Evolutionary conservation across 139 green algal species (phyloP).

Genomic region (Auxenochlorella pyrenoidosa): DNA sequence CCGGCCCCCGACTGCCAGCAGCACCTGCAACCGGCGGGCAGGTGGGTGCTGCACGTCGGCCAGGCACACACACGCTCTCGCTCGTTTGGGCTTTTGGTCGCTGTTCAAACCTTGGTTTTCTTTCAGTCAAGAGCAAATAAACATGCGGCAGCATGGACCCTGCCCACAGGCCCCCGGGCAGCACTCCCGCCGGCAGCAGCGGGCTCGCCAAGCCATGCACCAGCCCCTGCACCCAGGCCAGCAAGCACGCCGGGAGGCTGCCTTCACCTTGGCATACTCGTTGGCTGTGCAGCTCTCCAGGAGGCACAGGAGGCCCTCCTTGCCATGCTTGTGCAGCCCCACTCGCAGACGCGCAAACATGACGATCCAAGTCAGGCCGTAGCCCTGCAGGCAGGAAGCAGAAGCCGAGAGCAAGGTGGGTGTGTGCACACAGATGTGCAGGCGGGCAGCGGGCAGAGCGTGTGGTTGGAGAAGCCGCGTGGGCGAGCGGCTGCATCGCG

Average conservation of each 20-base stretch:
- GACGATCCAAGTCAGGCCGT: slow-evolving; percentile 39
- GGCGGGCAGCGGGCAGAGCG: too few relatives aligned
- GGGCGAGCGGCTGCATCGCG: too few relatives aligned
- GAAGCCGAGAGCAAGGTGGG: background rate
- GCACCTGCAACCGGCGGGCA: background rate
- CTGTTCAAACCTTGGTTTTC: too few relatives aligned
- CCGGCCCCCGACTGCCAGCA: slow-evolving; percentile 34
- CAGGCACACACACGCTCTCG: too few relatives aligned
- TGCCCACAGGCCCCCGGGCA: background rate
- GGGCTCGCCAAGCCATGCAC: slow-evolving; percentile 5
- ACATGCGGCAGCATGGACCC: too few relatives aligned
- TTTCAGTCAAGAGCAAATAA: too few relatives aligned
- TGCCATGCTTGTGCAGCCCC: slow-evolving; percentile 65
- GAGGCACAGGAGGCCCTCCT: slow-evolving; percentile 67
- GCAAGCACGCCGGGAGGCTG: too few relatives aligned
- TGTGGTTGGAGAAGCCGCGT: too few relatives aligned
- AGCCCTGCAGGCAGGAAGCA: slow-evolving; percentile 3
- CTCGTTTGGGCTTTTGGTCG: too few relatives aligned
- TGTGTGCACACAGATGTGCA: background rate
- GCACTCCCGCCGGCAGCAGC: background rate
- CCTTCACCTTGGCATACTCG: slow-evolving; percentile 46
- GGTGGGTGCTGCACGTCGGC: background rate
- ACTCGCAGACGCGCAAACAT: slow-evolving; percentile 21
- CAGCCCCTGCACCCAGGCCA: background rate
- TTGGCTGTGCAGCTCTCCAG: slow-evolving; percentile 56